Conservation (phyloP, 1,284 basidiomycete genomes). For the Hemileia vastatrix region DNA sequence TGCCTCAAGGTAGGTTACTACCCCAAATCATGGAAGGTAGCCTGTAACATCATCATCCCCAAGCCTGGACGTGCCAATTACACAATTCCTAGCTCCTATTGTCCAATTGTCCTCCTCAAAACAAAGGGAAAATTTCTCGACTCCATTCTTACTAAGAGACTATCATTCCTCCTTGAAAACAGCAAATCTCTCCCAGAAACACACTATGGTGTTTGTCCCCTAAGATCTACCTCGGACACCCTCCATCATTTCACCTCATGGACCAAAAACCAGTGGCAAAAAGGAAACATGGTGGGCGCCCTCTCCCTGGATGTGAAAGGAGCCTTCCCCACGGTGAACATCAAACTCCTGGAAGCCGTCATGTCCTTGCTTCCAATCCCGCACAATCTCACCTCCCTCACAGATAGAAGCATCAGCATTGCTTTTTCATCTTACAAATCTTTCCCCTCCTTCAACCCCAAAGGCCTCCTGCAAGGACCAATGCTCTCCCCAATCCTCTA, state of each 20-base stretch:
- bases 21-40: constrained; percentile 1
- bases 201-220: constrained; percentile 2
- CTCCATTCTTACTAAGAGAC: not conserved
- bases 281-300: not conserved
- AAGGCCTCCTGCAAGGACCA: constrained; percentile 9
- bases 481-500: constrained; percentile 5
- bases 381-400: not conserved
- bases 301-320: constrained; percentile 16
- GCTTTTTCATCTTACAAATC: constrained; percentile 3
- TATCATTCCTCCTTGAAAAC: constrained; percentile 2
- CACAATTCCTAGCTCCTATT: not conserved
- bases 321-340: constrained; percentile 1
- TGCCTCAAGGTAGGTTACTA: constrained; percentile 4
- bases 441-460: not conserved
- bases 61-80: constrained; percentile 6
- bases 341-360: not conserved
- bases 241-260: not conserved
- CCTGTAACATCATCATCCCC: not conserved
- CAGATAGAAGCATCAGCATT: not conserved
- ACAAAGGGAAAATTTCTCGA: constrained; percentile 11
- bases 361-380: not conserved
- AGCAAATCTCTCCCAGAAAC: not conserved
- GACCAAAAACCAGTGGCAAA: constrained; percentile 7
- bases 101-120: constrained; percentile 7
- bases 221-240: not conserved